phyloP scores from a whole-genome alignment of 257 asterid species.

The Solanum gandarillasii region DNA sequence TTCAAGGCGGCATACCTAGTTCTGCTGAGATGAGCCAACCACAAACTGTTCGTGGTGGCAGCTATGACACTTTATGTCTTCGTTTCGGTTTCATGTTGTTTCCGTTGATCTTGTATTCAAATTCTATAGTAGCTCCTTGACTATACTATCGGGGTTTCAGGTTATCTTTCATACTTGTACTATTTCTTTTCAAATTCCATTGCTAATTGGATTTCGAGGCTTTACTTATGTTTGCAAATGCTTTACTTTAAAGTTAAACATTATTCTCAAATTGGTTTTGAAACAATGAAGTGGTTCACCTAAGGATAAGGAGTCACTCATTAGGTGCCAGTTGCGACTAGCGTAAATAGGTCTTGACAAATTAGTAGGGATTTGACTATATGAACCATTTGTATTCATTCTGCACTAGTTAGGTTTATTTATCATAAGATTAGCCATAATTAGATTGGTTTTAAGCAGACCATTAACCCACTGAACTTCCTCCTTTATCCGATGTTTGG shows the following conservation, averaged over 20 bases:
- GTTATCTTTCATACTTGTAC: background rate
- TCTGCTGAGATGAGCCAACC: background rate
- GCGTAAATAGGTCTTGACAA: background rate
- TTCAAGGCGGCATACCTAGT: background rate
- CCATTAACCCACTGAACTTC: background rate
- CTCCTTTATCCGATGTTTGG: background rate
- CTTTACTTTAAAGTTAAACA: background rate
- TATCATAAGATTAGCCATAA: background rate
- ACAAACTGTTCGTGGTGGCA: background rate
- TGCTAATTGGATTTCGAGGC: background rate
- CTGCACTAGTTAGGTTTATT: background rate
- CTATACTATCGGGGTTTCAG: background rate
- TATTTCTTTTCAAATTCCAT: background rate
- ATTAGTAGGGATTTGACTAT: background rate
- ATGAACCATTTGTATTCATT: background rate
- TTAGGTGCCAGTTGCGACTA: background rate
- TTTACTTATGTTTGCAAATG: background rate
- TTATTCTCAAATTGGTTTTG: background rate
- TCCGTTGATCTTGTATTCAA: background rate
- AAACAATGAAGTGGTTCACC: background rate
- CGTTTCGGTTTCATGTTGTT: background rate
- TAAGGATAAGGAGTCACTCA: background rate
- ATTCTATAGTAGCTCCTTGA: background rate
- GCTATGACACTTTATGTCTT: background rate
- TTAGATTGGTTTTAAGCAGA: background rate